Evolutionary conservation across 306 rosid species (phyloP), one percentile per base, ranked within the genome.

Genomic region (Fragaria iinumae): DNA sequence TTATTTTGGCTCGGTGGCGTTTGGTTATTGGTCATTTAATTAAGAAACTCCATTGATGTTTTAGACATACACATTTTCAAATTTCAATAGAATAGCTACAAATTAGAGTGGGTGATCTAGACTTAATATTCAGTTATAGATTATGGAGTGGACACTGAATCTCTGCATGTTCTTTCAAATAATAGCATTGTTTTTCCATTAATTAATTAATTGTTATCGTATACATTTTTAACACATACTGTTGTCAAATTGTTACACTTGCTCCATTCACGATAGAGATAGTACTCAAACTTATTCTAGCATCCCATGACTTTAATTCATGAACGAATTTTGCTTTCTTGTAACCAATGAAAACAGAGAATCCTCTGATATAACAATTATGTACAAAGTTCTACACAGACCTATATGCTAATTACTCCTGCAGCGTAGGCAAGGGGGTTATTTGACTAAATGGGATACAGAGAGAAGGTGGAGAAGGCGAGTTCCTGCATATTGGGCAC

Each of bases 401-500:
- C 11, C 5, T 21, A 1, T 55, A 18, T 18, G 14, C 32, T 23
- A 59, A 59, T 21, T 10, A 23, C 34, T 9, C 14, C 34, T 3
- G 64, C 0, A 57, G 39, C 50, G 32, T 23, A 39, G 55, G 38
- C 41, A 60, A 16, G 34, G 57, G 69, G 18, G 59, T 3, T 4
- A 43, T 32, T 60, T 16, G 5, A 38, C 67, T 59, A 27, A 36
- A 59, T 3, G 71, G 21, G n/a, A 67, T 67, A 25, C 29, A 38
- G 13, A 67, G 32, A 39, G 67, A 32, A 60, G 32, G 14, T 3
- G 75, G 32, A 39, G 53, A 25, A 21, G 74, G 57, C 49, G 53
- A 55, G 56, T 38, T 79, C 47, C 90, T 83, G 75, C 93, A 89
- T 67, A 89, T 77, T 0, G 93, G 93, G 23, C 92, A 89, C 0